Evolutionary conservation across 1,284 basidiomycete species (phyloP), one percentile per base, ranked within the genome.

Genomic region (Leccinum variabile): DNA sequence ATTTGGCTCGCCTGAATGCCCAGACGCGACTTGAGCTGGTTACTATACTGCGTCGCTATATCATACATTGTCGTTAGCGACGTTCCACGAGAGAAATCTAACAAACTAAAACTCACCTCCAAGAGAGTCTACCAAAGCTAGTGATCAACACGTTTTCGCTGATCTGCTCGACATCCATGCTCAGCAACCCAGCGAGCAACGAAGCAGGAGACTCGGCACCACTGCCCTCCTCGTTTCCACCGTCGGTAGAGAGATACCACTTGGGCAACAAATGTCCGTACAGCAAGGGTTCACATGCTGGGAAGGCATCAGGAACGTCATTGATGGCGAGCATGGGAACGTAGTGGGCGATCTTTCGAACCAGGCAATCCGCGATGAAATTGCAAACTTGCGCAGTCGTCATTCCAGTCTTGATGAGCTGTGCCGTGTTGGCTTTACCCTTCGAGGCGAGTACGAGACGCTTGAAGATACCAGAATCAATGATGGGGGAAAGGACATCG

Each of bases 401-500:
- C 73, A 73, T 75, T 5, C 71, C 72, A 2, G 66, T 69, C 67
- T 71, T 75, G 8, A 60, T 66, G n/a, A 73, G 70, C 50, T 72
- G 72, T 2, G 67, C 55, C 0, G 70, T 75, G 57, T 75, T 73
- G 1, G 72, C 73, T 61, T 66, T 72, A 1, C 71, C 73, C 53
- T 57, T 72, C 1, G 69, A 66, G 13, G 69, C 53, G 3, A 68
- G 63, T 5, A 74, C 65, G 39, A 73, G 72, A 41, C 72, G 72
- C 54, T 73, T 73, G 66, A 75, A 73, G 60, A 73, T 67, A 22
- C 71, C 73, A 2, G 73, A 74, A 54, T 75, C 75, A 3, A 64
- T 73, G 61, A 75, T 76, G 2, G 73, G 72, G 75, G 74, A 63
- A 75, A 75, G 10, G 73, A 71, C 65, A 76, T 71, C 5, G 74